Evolutionary conservation across 768 basidiomycete species (phyloP), one percentile per base, ranked within the genome.

Genomic region (Auriscalpium vulgare): DNA sequence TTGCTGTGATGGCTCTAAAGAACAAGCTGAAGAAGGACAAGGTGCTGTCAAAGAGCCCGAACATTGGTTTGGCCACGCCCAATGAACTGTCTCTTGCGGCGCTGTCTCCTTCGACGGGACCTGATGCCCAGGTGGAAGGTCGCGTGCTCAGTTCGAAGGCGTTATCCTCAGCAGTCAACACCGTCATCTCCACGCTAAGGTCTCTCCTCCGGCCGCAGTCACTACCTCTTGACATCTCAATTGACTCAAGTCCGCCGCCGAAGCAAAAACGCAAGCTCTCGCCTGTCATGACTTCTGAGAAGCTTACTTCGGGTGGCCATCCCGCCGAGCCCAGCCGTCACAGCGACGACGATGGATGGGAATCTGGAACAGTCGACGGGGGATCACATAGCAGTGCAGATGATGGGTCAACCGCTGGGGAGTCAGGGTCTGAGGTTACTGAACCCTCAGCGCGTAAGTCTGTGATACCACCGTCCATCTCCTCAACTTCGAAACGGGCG

Each of bases 21-120:
- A 78, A 81, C 5, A 93, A 87, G 71, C 67, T 95, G 37, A 79
- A 79, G 49, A 95, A 94, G 68, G 85, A 91, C 67, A 79, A 75
- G 54, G 57, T 72, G 2, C 71, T 94, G 13, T 23, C 69, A 70
- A 13, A 76, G 65, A 67, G 2, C 66, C 71, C 37, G 78, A 84
- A 57, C 71, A 9, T 62, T 62, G 0, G 69, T 68, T 43, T 49
- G 54, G 51, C 72, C 9, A 57, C 76, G 43, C 53, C 68, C 14
- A 66, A 72, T 10, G 73, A 68, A 23, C 61, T 59, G n/a, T 19
- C 37, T 50, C 29, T 46, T 37, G 53, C 50, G 10, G n/a, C 29
- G 37, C 10, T 19, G 10, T 59, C 47, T n/a, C 11, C 64, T 3
- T 63, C 76, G 16, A 78, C 78, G 21, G 76, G 80, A 19, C 65